phyloP scores from a whole-genome alignment of 805 yeast genomes.

The Pichia pseudocactophila region DNA sequence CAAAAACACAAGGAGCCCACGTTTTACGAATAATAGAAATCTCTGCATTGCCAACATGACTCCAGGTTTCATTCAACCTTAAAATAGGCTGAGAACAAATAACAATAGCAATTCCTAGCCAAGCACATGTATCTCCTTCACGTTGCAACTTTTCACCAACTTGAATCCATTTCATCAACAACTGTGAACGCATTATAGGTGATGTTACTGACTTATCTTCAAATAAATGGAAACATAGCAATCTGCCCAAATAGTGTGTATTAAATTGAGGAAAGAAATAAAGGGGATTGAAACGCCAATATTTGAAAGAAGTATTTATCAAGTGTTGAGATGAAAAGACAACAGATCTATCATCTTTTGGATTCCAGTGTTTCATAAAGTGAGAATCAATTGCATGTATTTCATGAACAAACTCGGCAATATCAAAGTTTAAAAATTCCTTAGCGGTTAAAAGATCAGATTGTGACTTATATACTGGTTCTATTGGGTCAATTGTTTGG shows the following conservation, averaged over 20 bases:
- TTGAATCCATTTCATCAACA: conserved; percentile 76
- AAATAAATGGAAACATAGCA: conserved; percentile 63
- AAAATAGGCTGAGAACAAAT: conserved; percentile 77
- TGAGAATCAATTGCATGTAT: conserved; percentile 59
- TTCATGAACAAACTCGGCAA: conserved; percentile 49
- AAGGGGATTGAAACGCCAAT: conserved; percentile 59
- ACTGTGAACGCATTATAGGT: conserved; percentile 45
- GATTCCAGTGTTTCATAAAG: conserved; percentile 67
- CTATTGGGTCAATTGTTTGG: too few species aligned
- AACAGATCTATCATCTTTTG: conserved; percentile 68
- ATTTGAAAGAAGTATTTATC: conserved; percentile 34
- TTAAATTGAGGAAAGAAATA: conserved; percentile 59
- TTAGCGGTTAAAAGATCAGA: conserved; percentile 20
- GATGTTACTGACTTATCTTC: conserved; percentile 32
- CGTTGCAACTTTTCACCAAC: conserved; percentile 71
- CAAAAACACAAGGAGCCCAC: conserved; percentile 92
- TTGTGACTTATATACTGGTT: too few species aligned
- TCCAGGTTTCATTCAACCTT: conserved; percentile 70
- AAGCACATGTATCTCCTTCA: conserved; percentile 86
- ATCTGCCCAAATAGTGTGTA: conserved; percentile 69
- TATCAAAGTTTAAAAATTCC: conserved; percentile 43
- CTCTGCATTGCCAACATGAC: conserved; percentile 49
- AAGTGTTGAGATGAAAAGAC: conserved; percentile 39
- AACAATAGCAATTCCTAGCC: conserved; percentile 83
- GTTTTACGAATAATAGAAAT: conserved; percentile 59